phyloP scores from a whole-genome alignment of 768 basidiomycete genomes.

The Mrakia frigida region DNA sequence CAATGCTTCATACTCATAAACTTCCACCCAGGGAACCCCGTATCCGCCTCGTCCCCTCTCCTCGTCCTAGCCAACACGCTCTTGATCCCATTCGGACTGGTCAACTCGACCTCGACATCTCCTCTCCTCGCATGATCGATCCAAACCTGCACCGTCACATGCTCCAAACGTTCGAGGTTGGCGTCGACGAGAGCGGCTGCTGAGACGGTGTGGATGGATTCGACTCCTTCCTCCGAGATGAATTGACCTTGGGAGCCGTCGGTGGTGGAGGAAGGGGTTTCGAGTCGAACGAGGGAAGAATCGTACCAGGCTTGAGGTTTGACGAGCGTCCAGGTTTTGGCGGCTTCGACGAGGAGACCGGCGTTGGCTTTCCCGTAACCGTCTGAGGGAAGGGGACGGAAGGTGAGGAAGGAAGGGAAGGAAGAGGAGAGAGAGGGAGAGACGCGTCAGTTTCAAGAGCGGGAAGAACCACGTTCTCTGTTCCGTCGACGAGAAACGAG shows the following conservation, averaged over 20 bases:
- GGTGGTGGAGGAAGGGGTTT: slow-evolving; percentile 30
- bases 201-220: slow-evolving; percentile 61
- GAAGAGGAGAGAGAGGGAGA: not conserved
- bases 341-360: slow-evolving; percentile 70
- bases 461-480: not conserved
- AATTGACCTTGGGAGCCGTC: slow-evolving; percentile 35
- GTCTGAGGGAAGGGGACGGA: slow-evolving; percentile 43
- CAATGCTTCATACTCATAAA: slow-evolving; percentile 99
- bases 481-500: not conserved
- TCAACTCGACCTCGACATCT: slow-evolving; percentile 85
- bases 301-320: slow-evolving; percentile 92
- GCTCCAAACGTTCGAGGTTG: slow-evolving; percentile 86
- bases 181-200: slow-evolving; percentile 59
- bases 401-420: not conserved
- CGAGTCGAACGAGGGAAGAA: slow-evolving; percentile 56
- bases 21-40: slow-evolving; percentile 89
- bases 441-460: not conserved
- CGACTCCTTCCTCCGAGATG: slow-evolving; percentile 63
- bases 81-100: slow-evolving; percentile 76
- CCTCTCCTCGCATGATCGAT: slow-evolving; percentile 80
- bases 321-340: slow-evolving; percentile 74
- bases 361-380: slow-evolving; percentile 88
- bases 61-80: slow-evolving; percentile 76
- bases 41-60: slow-evolving; percentile 56
- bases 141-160: slow-evolving; percentile 87